phyloP scores from a whole-genome alignment of 257 asterid species.

The Nicotiana tabacum region DNA sequence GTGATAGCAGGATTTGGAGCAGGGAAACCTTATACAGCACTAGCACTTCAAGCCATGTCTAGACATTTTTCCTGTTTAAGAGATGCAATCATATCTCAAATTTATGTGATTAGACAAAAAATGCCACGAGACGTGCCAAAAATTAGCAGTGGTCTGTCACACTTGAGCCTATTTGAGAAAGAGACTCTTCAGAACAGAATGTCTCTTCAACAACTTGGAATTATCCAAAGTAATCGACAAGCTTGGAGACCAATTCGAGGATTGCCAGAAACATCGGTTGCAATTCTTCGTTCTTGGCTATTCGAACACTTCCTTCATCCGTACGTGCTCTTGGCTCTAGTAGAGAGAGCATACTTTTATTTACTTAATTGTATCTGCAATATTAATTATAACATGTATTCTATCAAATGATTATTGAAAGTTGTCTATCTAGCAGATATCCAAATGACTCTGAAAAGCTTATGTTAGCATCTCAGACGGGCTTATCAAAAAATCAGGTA shows the following conservation, averaged over 20 bases:
- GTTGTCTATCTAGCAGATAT: constrained; percentile 39
- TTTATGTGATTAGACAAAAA: constrained; percentile 35
- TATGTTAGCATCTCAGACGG: constrained; percentile 81
- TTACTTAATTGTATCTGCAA: background rate
- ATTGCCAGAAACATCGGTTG: constrained; percentile 73
- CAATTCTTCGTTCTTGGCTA: constrained; percentile 89
- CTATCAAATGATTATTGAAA: background rate
- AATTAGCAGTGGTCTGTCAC: constrained; percentile 53
- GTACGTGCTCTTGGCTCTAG: constrained; percentile 30
- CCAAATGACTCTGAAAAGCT: constrained; percentile 90
- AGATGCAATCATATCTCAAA: constrained; percentile 58
- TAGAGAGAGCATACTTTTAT: no score
- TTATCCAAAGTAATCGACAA: constrained; percentile 46
- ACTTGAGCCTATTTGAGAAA: constrained; percentile 55
- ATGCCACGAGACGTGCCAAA: constrained; percentile 48
- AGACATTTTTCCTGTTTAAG: constrained; percentile 66
- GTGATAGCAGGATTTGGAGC: constrained; percentile 63
- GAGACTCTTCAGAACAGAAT: constrained; percentile 31
- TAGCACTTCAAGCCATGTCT: constrained; percentile 86
- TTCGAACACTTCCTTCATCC: constrained; percentile 94
- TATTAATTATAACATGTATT: background rate
- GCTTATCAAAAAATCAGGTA: constrained; percentile 90
- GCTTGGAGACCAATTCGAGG: constrained; percentile 87
- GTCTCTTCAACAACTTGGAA: constrained; percentile 53
- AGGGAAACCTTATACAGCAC: constrained; percentile 73